Evolutionary conservation across 2,329 filamentous ascomycete genomes (phyloP).

Genomic region (Xylariales sp.): DNA sequence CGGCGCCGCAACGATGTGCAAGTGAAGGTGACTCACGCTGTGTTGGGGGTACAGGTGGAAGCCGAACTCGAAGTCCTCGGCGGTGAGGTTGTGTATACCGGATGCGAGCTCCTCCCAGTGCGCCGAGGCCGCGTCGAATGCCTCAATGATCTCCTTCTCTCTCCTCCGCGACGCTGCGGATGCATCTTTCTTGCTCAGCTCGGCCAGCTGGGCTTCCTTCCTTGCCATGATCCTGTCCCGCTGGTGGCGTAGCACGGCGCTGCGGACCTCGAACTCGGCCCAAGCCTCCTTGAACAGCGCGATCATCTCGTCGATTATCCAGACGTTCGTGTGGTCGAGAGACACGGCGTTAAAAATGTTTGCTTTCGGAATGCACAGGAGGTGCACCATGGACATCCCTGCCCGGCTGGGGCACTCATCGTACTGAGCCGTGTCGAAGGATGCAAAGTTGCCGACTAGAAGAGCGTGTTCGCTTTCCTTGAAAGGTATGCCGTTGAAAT

Average conservation of each 20-base stretch:
- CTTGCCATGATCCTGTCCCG: conserved; percentile 3
- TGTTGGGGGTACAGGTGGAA: conserved; percentile 17
- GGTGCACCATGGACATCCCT: conserved; percentile 18
- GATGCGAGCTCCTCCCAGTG: conserved; percentile 9
- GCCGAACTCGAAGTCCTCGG: conserved; percentile 16
- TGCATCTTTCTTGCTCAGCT: not conserved
- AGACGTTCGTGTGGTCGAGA: conserved; percentile 5
- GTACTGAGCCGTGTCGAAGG: conserved; percentile 16
- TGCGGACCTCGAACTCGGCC: conserved; percentile 4
- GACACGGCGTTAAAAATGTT: conserved; percentile 18
- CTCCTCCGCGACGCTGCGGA: not conserved
- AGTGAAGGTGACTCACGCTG: conserved; percentile 14
- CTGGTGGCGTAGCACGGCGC: conserved; percentile 10
- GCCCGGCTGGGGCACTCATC: conserved; percentile 1
- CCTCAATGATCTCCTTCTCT: not conserved
- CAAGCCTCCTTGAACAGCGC: conserved; percentile 10
- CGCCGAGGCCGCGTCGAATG: not conserved
- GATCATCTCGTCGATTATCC: conserved; percentile 14
- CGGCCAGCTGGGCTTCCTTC: not conserved
- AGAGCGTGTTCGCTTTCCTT: conserved; percentile 6
- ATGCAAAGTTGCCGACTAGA: conserved; percentile 14
- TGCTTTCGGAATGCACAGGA: conserved; percentile 14
- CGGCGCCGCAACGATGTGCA: conserved; percentile 15
- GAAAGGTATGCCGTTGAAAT: not conserved
- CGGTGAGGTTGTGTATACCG: conserved; percentile 3